phyloP scores from a whole-genome alignment of 2,329 filamentous ascomycete genomes.

The Coniochaeta ligniaria region DNA sequence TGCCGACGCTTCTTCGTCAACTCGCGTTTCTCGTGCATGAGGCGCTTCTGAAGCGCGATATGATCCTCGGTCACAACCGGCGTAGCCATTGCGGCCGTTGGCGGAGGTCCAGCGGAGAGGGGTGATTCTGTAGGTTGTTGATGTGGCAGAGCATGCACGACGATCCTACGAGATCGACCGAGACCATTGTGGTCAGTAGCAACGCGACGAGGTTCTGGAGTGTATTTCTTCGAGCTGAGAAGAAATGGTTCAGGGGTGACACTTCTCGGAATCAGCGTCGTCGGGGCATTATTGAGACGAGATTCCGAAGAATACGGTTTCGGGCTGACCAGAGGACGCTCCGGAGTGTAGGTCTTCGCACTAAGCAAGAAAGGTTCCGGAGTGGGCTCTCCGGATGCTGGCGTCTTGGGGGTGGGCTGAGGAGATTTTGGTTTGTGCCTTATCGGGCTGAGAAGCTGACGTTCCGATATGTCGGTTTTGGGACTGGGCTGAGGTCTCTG shows the following conservation, averaged over 20 bases:
- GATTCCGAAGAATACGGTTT: background rate
- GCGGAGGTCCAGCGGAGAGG: background rate
- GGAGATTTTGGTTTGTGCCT: background rate
- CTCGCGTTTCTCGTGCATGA: constrained; percentile 67
- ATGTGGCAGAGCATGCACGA: constrained; percentile 30
- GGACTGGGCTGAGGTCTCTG: background rate
- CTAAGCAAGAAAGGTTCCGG: background rate
- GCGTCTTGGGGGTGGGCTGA: background rate
- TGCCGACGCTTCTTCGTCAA: constrained; percentile 59
- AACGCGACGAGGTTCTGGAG: background rate
- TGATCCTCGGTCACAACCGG: constrained; percentile 42
- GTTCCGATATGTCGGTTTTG: background rate
- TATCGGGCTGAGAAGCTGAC: background rate
- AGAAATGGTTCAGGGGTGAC: background rate
- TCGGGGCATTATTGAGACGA: background rate
- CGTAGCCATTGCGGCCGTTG: constrained; percentile 11
- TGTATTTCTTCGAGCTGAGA: background rate
- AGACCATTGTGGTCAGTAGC: background rate
- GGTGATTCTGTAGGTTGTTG: constrained; percentile 9
- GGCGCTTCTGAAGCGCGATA: constrained; percentile 57
- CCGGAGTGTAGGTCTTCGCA: background rate
- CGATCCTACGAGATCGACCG: background rate
- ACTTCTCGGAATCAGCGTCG: background rate
- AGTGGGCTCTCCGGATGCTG: background rate
- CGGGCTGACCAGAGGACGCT: background rate